A percentile compares a stretch with the other conserved stretches of the same genome.
Conservation (phyloP, 495 filamentous ascomycete species). For the Annulohypoxylon nitens region DNA sequence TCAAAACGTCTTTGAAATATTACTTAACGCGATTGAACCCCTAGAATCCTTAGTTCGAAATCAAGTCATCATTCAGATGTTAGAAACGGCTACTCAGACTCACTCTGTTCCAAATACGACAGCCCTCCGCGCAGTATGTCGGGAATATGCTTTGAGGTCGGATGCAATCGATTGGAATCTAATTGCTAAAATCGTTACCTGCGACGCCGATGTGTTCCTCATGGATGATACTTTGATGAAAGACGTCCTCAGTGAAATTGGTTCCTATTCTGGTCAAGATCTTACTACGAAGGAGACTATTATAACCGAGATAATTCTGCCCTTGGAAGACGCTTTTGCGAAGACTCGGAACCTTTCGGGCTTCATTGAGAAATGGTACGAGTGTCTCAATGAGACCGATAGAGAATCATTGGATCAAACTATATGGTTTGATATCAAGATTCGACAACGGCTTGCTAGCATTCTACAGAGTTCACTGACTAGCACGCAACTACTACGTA, state of each 20-base stretch:
- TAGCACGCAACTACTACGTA: conserved; percentile 60
- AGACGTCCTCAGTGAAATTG: conserved; percentile 39
- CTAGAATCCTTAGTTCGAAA: conserved; percentile 35
- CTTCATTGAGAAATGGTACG: conserved; percentile 77
- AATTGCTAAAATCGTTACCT: conserved; percentile 69
- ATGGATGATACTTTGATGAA: conserved; percentile 43
- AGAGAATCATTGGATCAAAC: conserved; percentile 52
- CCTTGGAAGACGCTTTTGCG: conserved; percentile 73
- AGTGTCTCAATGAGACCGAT: conserved; percentile 66
- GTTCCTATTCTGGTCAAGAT: conserved; percentile 35
- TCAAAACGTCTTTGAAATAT: conserved; percentile 72
- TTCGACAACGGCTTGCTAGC: conserved; percentile 61
- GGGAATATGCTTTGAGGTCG: conserved; percentile 54
- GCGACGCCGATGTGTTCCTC: conserved; percentile 78
- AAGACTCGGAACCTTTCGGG: conserved; percentile 73
- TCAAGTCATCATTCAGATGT: conserved; percentile 39
- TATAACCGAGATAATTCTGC: conserved; percentile 63
- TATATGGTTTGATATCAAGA: conserved; percentile 72
- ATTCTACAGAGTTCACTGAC: conserved; percentile 61
- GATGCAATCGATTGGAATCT: conserved; percentile 70
- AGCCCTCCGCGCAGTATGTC: conserved; percentile 58
- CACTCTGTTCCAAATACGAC: conserved; percentile 45
- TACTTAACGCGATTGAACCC: conserved; percentile 36
- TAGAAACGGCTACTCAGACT: conserved; percentile 47
- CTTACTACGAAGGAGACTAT: conserved; percentile 41